Base-by-base conservation (phyloP, 495 filamentous ascomycete species). In the Penicillium antarcticum region DNA sequence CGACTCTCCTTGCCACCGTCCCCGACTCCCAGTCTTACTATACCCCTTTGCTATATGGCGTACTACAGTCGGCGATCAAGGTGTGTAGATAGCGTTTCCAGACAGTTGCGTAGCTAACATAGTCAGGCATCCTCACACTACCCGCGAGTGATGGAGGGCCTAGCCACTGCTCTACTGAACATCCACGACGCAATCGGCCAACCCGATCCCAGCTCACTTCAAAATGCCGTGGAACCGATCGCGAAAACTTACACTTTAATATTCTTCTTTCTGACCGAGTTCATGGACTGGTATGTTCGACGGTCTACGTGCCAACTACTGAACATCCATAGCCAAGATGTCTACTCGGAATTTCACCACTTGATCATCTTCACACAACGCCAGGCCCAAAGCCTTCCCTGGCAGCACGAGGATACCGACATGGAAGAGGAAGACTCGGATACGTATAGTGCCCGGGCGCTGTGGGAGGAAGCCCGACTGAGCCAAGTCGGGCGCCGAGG, bases 231-330 rank as follows among this genome's bases (percentile, higher is more conserved):
- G 5, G 44, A 68, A 36, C 45, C 62, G 12, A 63, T 77, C 31
- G 70, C 72, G 12, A 63, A 60, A 16, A 66, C 76, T 29, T 80
- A 79, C 52, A 57, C 73, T 4, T 57, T 76, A 39, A 62, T 70
- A 2, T 78, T 79, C 36, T 68, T 79, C 55, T 70, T 78, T 37
- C 57, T 80, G 9, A 66, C 70, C 41, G 71, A 74, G 47, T 66
- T 75, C 47, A 77, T 79, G 63, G 68, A 72, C 47, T 78, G 73
- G 70, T 75, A 76, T 61, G 65, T 71, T 23, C 55, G 70, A 34
- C 62, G 64, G 36, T 69, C 68, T 3, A 69, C 59, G 6, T 75
- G 71, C 46, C 70, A 73, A 21, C 50, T 77, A 13, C 58, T 80
- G 35, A 67, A 70, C 24, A 76, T 73, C 48, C 69, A 73, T 23